Conservation (phyloP, 1,139 yeast genomes). For the Protomyces arabidopsidicola region DNA sequence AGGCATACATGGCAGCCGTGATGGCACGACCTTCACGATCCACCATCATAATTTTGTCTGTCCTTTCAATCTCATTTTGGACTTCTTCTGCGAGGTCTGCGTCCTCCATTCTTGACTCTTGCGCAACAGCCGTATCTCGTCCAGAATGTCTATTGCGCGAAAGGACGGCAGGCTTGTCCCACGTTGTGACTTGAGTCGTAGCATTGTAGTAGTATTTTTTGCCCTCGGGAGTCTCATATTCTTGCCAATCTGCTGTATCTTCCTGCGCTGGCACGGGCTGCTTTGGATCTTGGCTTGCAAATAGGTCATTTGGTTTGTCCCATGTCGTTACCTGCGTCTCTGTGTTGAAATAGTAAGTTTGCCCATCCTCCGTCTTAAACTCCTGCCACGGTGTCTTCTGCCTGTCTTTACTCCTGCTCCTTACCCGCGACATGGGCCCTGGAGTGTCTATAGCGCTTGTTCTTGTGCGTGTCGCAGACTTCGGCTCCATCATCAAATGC, state of each 20-base stretch:
- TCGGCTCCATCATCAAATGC: too few species aligned
- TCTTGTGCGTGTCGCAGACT: too few species aligned
- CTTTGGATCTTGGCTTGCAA: conserved; percentile 41
- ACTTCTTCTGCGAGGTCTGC: conserved; percentile 2
- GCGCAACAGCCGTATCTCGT: background rate
- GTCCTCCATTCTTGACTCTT: background rate
- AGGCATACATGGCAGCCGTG: conserved; percentile 24
- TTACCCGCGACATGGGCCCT: background rate
- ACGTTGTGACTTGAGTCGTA: conserved; percentile 62
- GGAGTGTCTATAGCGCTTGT: too few species aligned
- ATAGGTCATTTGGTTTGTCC: conserved; percentile 61
- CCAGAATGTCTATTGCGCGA: conserved; percentile 22
- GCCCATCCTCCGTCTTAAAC: conserved; percentile 56
- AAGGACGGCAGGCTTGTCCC: conserved; percentile 59
- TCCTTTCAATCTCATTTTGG: conserved; percentile 7
- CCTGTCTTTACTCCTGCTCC: background rate
- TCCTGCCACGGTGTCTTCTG: conserved; percentile 23
- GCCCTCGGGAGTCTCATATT: conserved; percentile 63
- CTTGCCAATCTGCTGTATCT: conserved; percentile 55
- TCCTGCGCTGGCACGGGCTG: background rate
- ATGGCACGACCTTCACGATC: conserved; percentile 18
- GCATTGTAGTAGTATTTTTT: conserved; percentile 66
- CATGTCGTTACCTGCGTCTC: conserved; percentile 69
- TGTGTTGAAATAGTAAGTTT: conserved; percentile 64
- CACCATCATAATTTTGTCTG: conserved; percentile 7